Evolutionary conservation across 208 protist species (phyloP).

Genomic region (Wallacemonas sp.): DNA sequence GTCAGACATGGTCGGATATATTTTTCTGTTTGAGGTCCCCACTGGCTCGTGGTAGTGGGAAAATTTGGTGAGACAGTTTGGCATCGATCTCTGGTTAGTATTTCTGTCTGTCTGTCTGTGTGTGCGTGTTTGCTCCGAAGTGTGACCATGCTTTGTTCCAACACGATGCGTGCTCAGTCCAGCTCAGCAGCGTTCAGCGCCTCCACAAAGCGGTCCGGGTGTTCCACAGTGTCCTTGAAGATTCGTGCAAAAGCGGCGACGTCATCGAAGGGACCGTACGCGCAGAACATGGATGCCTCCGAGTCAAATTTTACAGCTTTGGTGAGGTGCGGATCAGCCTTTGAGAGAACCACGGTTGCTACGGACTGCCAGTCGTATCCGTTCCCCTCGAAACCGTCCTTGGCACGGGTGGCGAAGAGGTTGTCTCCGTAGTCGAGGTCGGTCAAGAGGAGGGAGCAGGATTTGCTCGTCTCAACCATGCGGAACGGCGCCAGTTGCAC

Average conservation of each 20-base stretch:
- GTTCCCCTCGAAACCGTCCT: conserved; percentile 4
- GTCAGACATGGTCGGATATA: no score
- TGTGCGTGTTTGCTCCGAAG: no score
- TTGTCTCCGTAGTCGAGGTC: not conserved
- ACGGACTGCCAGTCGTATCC: conserved; percentile 12
- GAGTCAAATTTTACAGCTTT: conserved; percentile 5
- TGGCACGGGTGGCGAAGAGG: conserved; percentile 1
- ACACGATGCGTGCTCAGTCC: conserved; percentile 5
- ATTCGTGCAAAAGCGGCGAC: not conserved
- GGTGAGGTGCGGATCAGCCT: not conserved
- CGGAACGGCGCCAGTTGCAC: not conserved
- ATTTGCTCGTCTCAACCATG: not conserved
- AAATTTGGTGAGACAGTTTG: no score
- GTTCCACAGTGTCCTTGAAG: not conserved
- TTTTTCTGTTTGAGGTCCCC: no score
- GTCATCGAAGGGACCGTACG: conserved; percentile 1
- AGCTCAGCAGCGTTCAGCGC: conserved; percentile 1
- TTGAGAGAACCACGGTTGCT: not conserved
- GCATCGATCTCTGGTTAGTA: no score
- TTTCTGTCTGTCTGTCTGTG: no score
- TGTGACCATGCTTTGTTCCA: no score
- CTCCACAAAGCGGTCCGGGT: not conserved
- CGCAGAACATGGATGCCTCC: conserved; percentile 7
- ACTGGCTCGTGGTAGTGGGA: no score
- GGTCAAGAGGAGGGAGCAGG: conserved; percentile 2